Percentiles rank a stretch among this genome's conserved stretches.
Evolutionary conservation across 1,284 basidiomycete species (phyloP).

Genomic region (Leccinum laetum): DNA sequence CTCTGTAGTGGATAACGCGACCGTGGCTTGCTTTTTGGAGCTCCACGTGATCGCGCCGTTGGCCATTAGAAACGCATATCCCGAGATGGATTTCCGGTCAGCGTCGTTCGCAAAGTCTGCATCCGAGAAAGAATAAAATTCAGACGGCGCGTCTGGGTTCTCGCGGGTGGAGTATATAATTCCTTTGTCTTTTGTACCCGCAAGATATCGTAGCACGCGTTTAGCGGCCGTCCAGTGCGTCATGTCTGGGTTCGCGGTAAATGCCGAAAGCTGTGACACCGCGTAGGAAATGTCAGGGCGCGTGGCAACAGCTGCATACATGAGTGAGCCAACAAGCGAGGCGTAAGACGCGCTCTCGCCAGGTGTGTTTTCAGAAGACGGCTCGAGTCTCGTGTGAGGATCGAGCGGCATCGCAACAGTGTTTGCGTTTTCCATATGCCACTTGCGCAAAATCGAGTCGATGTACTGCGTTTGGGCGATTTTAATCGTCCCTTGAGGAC

Average conservation of each 20-base stretch:
- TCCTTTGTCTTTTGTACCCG: background rate
- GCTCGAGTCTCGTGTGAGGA: background rate
- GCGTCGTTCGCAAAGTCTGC: background rate
- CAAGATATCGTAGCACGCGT: background rate
- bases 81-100: background rate
- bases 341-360: background rate
- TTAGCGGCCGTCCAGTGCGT: background rate
- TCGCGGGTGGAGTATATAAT: background rate
- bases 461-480: background rate
- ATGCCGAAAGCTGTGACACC: background rate
- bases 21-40: background rate
- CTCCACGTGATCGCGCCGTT: background rate
- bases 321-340: background rate
- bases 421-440: background rate
- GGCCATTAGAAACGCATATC: background rate
- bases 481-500: background rate
- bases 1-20: background rate
- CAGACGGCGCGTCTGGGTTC: rapidly evolving
- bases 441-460: background rate
- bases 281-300: background rate
- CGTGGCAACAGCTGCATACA: background rate
- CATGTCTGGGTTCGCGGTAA: background rate
- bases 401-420: background rate
- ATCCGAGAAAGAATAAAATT: background rate
- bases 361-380: background rate